These are phyloP conservation scores for Ceratonia siliqua DNA, from an alignment of 306 rosid genomes.

Conservation along the genomic window DNA sequence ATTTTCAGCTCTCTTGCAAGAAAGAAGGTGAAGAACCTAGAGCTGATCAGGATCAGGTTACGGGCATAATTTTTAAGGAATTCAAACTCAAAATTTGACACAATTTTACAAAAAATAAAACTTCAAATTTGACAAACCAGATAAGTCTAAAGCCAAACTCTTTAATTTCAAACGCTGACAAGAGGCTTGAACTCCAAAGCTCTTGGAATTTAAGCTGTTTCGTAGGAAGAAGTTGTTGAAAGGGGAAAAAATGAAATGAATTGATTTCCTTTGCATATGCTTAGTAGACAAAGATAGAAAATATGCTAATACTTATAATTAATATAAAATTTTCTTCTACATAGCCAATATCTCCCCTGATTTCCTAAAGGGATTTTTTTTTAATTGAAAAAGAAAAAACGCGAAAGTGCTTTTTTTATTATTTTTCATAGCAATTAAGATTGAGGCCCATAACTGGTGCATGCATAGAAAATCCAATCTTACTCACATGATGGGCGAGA, in stretches of 20 bases:
- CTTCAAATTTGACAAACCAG: no score
- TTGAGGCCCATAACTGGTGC: constrained; percentile 12
- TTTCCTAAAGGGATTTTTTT: background rate
- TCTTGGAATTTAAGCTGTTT: background rate
- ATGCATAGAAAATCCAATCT: constrained; percentile 22
- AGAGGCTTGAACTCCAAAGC: background rate
- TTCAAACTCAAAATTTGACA: no score
- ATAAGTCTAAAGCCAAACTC: no score
- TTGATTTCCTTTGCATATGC: background rate
- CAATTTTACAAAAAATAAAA: no score
- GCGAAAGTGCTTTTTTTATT: background rate
- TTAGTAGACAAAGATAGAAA: no score
- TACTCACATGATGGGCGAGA: constrained; percentile 23
- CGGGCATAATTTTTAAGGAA: no score
- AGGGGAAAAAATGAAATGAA: background rate
- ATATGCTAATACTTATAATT: no score
- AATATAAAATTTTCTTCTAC: no score
- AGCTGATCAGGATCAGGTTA: no score
- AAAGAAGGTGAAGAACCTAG: no score
- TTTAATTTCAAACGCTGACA: no score
- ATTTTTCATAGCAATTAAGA: background rate
- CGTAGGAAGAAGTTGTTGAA: background rate
- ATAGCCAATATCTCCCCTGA: background rate
- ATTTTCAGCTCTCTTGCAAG: background rate
- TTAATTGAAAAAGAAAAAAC: background rate